Conservation (phyloP, 306 rosid genomes). For the Cotoneaster glaucophyllus region DNA sequence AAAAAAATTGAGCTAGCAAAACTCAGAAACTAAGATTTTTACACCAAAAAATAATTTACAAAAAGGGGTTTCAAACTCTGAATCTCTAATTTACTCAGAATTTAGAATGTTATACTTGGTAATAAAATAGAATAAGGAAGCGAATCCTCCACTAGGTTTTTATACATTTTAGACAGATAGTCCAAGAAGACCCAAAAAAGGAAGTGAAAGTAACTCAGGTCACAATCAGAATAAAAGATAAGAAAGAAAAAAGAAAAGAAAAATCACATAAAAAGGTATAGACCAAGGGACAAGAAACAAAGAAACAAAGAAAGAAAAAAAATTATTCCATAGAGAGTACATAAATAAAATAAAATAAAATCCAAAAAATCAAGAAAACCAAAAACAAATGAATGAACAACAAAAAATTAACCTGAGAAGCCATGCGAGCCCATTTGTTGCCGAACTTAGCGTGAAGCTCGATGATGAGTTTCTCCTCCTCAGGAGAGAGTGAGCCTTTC, state of each 20-base stretch:
- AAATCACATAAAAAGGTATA: not conserved
- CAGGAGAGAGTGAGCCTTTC: constrained; percentile 55
- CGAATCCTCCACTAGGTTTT: not conserved
- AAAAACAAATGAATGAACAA: not conserved
- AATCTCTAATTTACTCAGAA: not conserved
- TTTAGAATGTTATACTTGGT: too few relatives aligned
- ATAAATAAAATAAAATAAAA: not conserved
- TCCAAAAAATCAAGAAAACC: not conserved
- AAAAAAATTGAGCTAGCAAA: not conserved
- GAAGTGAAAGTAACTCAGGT: constrained; percentile 8
- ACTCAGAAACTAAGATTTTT: not conserved
- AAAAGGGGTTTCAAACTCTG: not conserved
- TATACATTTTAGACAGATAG: not conserved
- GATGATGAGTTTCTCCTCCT: constrained; percentile 54
- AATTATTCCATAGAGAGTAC: not conserved
- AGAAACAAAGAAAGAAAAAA: not conserved
- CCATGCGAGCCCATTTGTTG: constrained; percentile 94
- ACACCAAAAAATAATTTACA: not conserved
- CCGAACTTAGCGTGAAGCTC: constrained; percentile 76
- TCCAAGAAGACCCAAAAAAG: constrained; percentile 7
- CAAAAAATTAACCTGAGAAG: constrained; percentile 45
- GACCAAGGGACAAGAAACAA: not conserved
- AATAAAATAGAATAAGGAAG: not conserved
- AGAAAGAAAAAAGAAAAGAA: not conserved
- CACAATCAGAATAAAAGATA: not conserved